Evolutionary conservation across 805 yeast genomes (phyloP).

Genomic region (Barnettozyma californica): DNA sequence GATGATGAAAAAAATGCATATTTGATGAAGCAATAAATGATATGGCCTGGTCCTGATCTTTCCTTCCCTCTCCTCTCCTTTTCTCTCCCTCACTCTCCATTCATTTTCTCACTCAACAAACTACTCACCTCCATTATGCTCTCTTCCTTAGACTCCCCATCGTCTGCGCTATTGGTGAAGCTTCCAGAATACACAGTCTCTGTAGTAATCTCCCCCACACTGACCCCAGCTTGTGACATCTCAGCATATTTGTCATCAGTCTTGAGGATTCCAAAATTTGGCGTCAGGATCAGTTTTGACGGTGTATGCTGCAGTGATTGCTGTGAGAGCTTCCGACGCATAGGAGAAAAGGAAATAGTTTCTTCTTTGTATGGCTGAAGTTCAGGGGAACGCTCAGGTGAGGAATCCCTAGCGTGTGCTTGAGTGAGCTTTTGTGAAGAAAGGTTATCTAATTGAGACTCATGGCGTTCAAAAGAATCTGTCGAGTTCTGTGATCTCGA

Average conservation of each 20-base stretch:
- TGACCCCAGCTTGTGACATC: neutral
- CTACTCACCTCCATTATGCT: constrained; percentile 1
- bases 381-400: neutral
- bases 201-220: neutral
- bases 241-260: neutral
- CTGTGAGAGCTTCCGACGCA: neutral
- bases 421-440: neutral
- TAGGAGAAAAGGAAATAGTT: neutral
- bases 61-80: neutral
- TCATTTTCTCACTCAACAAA: neutral
- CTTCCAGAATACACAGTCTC: constrained; percentile 1
- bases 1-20: too few species aligned
- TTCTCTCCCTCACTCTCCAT: neutral
- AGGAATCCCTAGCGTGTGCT: neutral
- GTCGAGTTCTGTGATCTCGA: neutral
- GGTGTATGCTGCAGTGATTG: neutral
- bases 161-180: neutral
- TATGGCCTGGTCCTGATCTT: too few species aligned
- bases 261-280: neutral
- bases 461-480: constrained; percentile 4
- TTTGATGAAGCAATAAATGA: neutral
- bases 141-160: neutral
- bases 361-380: neutral
- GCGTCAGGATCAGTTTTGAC: constrained; percentile 1
- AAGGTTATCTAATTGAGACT: neutral